A percentile compares a stretch with the other conserved stretches of the same genome.
phyloP scores from a whole-genome alignment of 2,329 filamentous ascomycete genomes.

The Periconia sp. region DNA sequence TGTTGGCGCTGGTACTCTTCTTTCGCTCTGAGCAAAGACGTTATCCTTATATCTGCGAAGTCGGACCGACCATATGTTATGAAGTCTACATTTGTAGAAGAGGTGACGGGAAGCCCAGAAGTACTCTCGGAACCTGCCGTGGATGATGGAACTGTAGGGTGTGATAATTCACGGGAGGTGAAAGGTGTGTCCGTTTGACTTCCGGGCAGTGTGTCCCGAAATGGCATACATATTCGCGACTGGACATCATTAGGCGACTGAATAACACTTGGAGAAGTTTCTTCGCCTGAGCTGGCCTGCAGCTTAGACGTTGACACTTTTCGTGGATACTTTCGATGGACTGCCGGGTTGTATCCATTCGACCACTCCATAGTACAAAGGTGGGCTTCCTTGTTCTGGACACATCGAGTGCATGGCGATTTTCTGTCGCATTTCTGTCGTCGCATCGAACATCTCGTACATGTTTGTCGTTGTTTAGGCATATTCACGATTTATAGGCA shows the following conservation, averaged over 20 bases:
- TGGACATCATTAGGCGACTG: neutral
- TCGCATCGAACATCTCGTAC: constrained; percentile 29
- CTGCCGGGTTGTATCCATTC: constrained; percentile 33
- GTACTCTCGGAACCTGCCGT: neutral
- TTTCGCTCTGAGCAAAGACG: constrained; percentile 23
- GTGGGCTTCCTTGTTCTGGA: constrained; percentile 34
- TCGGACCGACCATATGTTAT: constrained; percentile 24
- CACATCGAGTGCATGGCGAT: constrained; percentile 25
- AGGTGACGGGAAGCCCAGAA: constrained; percentile 1
- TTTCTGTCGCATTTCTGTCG: constrained; percentile 39
- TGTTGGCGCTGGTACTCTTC: constrained; percentile 18
- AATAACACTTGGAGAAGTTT: neutral
- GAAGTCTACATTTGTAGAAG: constrained; percentile 17
- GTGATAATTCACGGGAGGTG: neutral
- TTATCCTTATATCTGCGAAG: constrained; percentile 28
- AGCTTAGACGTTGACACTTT: constrained; percentile 4
- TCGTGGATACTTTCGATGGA: constrained; percentile 31
- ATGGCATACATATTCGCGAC: neutral
- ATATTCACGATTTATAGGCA: constrained; percentile 9
- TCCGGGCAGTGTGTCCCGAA: neutral
- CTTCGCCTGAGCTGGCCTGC: neutral
- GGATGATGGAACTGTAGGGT: neutral
- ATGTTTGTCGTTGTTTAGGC: constrained; percentile 37
- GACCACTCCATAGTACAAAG: constrained; percentile 37
- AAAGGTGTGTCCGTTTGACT: neutral